Conservation (phyloP, 257 asterid genomes). For the Plantago ovata region DNA sequence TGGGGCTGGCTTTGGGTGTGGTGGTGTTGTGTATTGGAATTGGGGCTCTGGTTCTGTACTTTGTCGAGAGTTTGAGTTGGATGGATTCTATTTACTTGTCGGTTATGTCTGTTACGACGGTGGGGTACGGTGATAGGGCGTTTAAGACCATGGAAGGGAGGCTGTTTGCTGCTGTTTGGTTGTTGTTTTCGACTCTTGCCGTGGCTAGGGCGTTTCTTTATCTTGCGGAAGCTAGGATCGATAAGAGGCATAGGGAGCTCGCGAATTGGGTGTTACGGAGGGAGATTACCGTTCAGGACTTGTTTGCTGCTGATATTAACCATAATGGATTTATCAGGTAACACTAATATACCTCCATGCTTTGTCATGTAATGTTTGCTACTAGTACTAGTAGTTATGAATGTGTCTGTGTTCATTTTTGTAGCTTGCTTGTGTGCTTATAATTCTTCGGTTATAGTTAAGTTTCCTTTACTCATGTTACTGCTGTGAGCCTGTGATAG, state of each 20-base stretch:
- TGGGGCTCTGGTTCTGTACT: constrained; percentile 31
- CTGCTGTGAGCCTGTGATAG: no score
- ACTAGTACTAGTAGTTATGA: no score
- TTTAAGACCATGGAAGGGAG: constrained; percentile 40
- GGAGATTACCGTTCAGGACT: constrained; percentile 42
- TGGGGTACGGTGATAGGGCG: constrained; percentile 57
- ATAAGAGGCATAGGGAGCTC: constrained; percentile 43
- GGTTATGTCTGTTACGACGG: constrained; percentile 59
- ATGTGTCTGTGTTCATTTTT: no score
- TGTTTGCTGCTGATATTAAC: constrained; percentile 48
- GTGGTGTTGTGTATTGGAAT: constrained; percentile 42
- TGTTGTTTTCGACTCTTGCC: constrained; percentile 42
- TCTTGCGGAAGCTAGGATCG: constrained; percentile 49
- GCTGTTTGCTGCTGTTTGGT: constrained; percentile 47
- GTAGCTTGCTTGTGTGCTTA: no score
- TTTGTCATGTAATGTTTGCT: no score
- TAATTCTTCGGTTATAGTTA: not conserved
- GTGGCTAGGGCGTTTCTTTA: constrained; percentile 56
- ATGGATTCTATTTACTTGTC: constrained; percentile 43
- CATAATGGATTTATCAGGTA: constrained; percentile 45
- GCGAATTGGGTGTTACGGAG: constrained; percentile 45
- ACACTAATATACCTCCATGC: no score
- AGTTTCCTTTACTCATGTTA: no score
- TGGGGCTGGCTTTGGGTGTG: constrained; percentile 40
- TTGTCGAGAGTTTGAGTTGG: constrained; percentile 35